phyloP scores from a whole-genome alignment of 495 filamentous ascomycete species.

The Corynascus novoguineensis region DNA sequence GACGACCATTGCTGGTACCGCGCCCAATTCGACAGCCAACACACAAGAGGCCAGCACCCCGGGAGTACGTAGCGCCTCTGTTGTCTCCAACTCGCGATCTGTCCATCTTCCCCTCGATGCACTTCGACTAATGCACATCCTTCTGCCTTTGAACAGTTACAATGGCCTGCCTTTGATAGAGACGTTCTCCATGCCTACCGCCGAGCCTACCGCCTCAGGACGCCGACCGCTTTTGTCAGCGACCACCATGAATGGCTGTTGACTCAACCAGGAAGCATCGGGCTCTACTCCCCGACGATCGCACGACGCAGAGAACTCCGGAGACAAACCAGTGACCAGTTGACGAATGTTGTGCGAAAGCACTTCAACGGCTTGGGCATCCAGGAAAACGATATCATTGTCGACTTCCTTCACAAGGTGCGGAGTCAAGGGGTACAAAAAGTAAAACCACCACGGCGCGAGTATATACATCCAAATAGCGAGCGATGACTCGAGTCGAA shows the following conservation, averaged over 20 bases:
- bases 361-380: constrained; percentile 85
- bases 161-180: constrained; percentile 68
- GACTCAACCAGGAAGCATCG: constrained; percentile 60
- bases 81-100: not conserved
- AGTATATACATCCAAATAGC: constrained; percentile 21
- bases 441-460: constrained; percentile 23
- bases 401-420: constrained; percentile 81
- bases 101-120: not conserved
- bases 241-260: constrained; percentile 68
- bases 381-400: constrained; percentile 81
- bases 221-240: constrained; percentile 63
- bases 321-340: constrained; percentile 67
- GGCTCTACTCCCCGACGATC: constrained; percentile 68
- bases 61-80: constrained; percentile 22
- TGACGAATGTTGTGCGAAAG: constrained; percentile 77
- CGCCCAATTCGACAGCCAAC: constrained; percentile 15
- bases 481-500: constrained; percentile 13
- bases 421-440: constrained; percentile 38
- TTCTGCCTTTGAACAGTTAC: constrained; percentile 50
- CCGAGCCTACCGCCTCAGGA: constrained; percentile 66
- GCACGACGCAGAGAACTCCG: constrained; percentile 54
- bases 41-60: constrained; percentile 24
- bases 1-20: constrained; percentile 25
- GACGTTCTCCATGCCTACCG: constrained; percentile 75
- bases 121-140: constrained; percentile 21